phyloP scores from a whole-genome alignment of 495 filamentous ascomycete species.

The Penicillium flavigenum region DNA sequence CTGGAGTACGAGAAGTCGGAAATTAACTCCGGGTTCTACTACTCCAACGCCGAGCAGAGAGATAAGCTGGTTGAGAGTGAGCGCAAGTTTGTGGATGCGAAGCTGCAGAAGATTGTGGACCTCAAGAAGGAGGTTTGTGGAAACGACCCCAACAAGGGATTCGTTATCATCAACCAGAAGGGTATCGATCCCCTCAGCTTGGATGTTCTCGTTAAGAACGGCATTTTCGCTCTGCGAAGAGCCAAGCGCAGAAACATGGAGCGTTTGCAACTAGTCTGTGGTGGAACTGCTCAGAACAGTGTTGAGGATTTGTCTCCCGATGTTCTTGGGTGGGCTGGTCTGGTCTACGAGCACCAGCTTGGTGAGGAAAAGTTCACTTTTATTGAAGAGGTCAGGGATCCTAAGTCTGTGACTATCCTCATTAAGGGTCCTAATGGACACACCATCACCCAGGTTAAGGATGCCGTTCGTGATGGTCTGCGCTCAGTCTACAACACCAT shows the following conservation, averaged over 20 bases:
- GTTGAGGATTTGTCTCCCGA: conserved; percentile 90
- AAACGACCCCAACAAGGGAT: conserved; percentile 88
- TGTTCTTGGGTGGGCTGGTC: conserved; percentile 91
- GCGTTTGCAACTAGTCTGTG: conserved; percentile 89
- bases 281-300: conserved; percentile 88
- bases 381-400: conserved; percentile 96
- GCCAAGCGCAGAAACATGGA: conserved; percentile 99
- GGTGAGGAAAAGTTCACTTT: conserved; percentile 99
- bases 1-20: conserved; percentile 99
- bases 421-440: conserved; percentile 98
- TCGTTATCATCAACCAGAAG: conserved; percentile 99
- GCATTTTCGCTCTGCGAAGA: conserved; percentile 87
- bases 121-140: conserved; percentile 98
- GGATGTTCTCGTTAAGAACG: conserved; percentile 96
- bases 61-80: conserved; percentile 98
- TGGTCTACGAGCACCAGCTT: conserved; percentile 95
- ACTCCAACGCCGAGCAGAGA: conserved; percentile 91
- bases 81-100: conserved; percentile 91
- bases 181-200: conserved; percentile 95
- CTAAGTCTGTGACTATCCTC: conserved; percentile 96
- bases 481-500: conserved; percentile 98
- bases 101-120: conserved; percentile 96
- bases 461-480: conserved; percentile 95
- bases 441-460: conserved; percentile 93
- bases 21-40: conserved; percentile 99